Conservation (phyloP, 75 land plant species). For the Sequoiadendron giganteum region DNA sequence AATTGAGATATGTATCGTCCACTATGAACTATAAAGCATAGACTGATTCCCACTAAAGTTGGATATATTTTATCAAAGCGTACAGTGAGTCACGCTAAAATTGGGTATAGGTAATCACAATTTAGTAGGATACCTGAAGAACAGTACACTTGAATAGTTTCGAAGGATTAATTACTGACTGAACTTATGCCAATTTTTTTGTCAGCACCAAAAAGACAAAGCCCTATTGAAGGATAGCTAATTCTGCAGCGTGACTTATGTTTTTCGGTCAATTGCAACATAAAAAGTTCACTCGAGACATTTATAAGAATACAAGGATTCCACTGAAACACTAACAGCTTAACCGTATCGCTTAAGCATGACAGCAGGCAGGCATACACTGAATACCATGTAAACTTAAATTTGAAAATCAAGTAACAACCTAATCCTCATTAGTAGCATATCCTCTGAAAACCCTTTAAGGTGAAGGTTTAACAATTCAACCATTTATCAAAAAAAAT, state of each 20-base stretch:
- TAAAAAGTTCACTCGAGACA: not conserved
- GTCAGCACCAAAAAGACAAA: not conserved
- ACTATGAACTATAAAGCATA: too few species aligned
- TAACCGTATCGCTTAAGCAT: not conserved
- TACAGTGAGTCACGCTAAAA: not conserved
- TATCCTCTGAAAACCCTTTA: not conserved
- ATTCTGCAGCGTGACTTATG: not conserved
- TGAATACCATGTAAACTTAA: too few species aligned
- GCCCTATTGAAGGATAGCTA: not conserved
- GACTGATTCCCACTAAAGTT: too few species aligned
- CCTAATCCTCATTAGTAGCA: not conserved
- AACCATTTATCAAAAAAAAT: not conserved
- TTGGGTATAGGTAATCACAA: not conserved
- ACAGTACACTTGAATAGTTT: not conserved
- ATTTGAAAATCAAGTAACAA: not conserved
- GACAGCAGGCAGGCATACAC: not conserved
- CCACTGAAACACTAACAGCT: too few species aligned
- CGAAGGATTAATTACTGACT: not conserved
- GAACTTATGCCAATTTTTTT: not conserved
- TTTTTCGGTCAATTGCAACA: not conserved
- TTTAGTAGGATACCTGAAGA: not conserved
- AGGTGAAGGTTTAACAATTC: not conserved
- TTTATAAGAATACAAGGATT: too few species aligned
- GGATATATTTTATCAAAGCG: too few species aligned
- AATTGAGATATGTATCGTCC: too few species aligned